Evolutionary conservation across 805 yeast species (phyloP), one percentile per base, ranked within the genome.

Genomic region (Priceomyces castillae): DNA sequence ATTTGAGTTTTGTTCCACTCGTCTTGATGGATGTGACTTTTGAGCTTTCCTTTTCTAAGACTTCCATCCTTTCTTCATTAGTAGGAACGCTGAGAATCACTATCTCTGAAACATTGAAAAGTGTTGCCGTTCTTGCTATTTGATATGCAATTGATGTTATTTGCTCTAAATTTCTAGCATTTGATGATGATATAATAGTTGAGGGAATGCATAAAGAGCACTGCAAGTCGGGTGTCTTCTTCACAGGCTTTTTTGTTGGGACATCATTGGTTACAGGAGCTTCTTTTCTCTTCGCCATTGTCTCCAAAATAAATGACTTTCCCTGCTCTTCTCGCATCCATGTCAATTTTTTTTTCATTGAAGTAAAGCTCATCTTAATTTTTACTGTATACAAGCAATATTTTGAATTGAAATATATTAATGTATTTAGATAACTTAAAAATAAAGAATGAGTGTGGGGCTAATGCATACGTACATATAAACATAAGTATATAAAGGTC

Each of bases 191-290:
- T 10, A 89, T 74, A 14, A 82, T 69, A 1, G 82, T 73, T 1
- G 92, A 79, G 1, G 96, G 95, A 26, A 89, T 73, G 57, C 95
- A 87, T 2, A 89, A 53, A 1, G 89, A 73, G 47, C 75, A 75
- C 52, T 73, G 73, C 1, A 52, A 44, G 14, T 52, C 43, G 3
- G 59, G 53, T 9, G 39, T 41, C 2, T 46, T 19, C 44, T 67
- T 68, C n/a, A 49, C 44, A 1, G 73, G 67, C 43, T 62, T 59
- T 41, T 59, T 65, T 12, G 64, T 59, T 7, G 31, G 12, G 15
- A 28, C 7, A 11, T 11, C 31, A 11, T 28, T n/a, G 7, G 15
- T 28, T n/a, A 5, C 15, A 4, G n/a, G 31, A 5, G n/a, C 15
- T n/a, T 28, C 10, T n/a, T 28, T 28, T n/a, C 31, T 28, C 31